A percentile compares a stretch with the other conserved stretches of the same genome.
phyloP scores from a whole-genome alignment of 2,329 filamentous ascomycete genomes.

The Harringtonia lauricola region DNA sequence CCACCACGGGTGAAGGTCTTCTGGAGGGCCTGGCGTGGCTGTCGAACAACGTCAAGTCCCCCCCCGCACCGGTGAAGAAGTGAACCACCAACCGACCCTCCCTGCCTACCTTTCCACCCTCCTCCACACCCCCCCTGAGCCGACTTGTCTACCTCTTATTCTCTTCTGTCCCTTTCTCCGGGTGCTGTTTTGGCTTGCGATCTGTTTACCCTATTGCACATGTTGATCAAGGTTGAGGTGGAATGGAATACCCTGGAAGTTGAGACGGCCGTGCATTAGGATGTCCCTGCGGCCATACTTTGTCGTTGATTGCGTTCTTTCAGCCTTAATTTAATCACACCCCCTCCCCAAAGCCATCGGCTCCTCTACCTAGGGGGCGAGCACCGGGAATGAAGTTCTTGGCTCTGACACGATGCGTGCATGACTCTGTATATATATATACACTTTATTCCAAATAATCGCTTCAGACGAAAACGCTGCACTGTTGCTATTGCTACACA shows the following conservation, averaged over 20 bases:
- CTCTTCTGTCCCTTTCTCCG: conserved; percentile 1
- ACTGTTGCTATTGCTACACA: not conserved
- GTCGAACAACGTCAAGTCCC: conserved; percentile 71
- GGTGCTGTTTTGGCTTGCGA: not conserved
- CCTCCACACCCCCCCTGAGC: no score
- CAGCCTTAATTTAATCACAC: no score
- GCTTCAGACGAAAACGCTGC: not conserved
- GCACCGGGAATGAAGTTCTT: no score
- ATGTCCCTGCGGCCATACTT: not conserved
- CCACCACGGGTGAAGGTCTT: conserved; percentile 70
- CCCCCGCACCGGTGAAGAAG: conserved; percentile 43
- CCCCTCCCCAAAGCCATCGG: no score
- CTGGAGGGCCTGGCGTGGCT: conserved; percentile 76
- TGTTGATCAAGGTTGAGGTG: not conserved
- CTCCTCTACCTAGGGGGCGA: no score
- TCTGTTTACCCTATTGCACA: not conserved
- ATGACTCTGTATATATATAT: no score
- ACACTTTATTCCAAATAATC: not conserved
- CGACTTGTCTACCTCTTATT: conserved; percentile 3
- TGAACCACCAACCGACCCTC: conserved; percentile 17
- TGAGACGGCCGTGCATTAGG: not conserved
- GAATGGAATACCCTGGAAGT: conserved; percentile 11
- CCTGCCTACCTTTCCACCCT: no score
- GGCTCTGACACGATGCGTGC: no score
- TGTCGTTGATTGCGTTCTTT: not conserved